Percentiles rank a stretch among this genome's conserved stretches.
Evolutionary conservation across 2,329 filamentous ascomycete genomes (phyloP).

Genomic region (Cladosporium phlei): DNA sequence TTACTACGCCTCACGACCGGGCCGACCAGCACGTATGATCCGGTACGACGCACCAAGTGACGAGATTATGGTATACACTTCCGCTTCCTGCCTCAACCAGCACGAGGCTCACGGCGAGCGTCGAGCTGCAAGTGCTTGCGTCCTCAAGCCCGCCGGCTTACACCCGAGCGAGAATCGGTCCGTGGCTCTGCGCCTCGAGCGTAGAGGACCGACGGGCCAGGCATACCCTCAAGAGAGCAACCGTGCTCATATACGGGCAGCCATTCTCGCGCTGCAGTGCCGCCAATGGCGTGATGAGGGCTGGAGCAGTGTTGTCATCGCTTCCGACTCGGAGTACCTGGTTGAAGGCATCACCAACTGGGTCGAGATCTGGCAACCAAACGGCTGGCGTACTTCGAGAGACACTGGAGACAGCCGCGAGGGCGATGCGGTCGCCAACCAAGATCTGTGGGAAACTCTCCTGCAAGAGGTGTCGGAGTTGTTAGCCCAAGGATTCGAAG

Average conservation of each 20-base stretch:
- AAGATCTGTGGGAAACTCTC: not conserved
- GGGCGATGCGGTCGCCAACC: not conserved
- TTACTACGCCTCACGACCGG: not conserved
- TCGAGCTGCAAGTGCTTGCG: not conserved
- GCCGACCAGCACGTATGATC: not conserved
- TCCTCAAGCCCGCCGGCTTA: not conserved
- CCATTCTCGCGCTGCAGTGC: not conserved
- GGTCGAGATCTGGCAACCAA: constrained; percentile 1
- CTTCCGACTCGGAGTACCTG: not conserved
- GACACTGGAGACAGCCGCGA: not conserved
- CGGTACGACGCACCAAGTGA: not conserved
- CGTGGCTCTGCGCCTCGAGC: not conserved
- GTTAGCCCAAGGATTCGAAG: not conserved
- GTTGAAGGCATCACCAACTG: constrained; percentile 1
- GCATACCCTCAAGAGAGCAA: not conserved
- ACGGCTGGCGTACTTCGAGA: not conserved
- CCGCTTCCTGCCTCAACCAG: constrained; percentile 4
- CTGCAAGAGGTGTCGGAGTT: not conserved
- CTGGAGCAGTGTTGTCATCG: not conserved
- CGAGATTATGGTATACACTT: not conserved
- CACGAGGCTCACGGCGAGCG: not conserved
- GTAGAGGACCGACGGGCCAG: not conserved
- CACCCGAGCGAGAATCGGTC: not conserved
- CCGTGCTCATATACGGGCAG: not conserved
- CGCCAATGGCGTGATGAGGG: not conserved